These are phyloP conservation scores for Ulota crispa DNA, from an alignment of 225 moss, liverwort and hornwort species.

Conservation along the genomic window DNA sequence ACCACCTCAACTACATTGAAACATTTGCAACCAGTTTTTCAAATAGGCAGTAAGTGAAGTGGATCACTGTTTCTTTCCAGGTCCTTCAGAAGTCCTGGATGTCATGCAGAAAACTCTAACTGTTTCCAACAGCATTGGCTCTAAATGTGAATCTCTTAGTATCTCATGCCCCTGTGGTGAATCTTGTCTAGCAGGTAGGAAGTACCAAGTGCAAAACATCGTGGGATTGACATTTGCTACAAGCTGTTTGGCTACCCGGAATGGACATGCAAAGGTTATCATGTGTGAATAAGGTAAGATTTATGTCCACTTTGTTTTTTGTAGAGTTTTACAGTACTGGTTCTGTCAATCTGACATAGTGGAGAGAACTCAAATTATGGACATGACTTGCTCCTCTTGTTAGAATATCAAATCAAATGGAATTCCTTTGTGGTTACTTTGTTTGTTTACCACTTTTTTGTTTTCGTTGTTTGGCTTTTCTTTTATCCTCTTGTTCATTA, in stretches of 20 bases:
- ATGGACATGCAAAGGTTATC: slow-evolving; percentile 37
- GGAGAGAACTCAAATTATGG: background rate
- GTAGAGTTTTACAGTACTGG: background rate
- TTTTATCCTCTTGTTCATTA: slow-evolving; percentile 3
- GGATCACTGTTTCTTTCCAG: background rate
- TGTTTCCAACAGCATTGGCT: background rate
- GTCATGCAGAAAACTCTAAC: background rate
- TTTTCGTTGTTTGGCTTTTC: slow-evolving; percentile 4
- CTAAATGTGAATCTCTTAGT: background rate
- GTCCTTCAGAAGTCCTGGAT: background rate
- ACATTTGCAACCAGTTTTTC: slow-evolving; percentile 44
- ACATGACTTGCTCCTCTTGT: background rate
- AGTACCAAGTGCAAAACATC: slow-evolving; percentile 33
- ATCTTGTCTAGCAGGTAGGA: slow-evolving; percentile 40
- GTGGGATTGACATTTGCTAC: slow-evolving; percentile 64
- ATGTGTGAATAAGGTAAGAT: slow-evolving; percentile 57
- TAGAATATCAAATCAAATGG: background rate
- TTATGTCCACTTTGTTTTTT: background rate
- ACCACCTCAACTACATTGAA: slow-evolving; percentile 32
- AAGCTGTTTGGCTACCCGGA: slow-evolving; percentile 42
- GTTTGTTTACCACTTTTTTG: background rate
- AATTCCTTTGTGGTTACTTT: background rate
- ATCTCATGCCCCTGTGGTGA: background rate
- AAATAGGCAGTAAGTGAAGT: slow-evolving; percentile 35
- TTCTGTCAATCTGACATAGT: background rate